Base-by-base conservation (phyloP, 2,329 filamentous ascomycete genomes). In the Arthrinium puccinioides region DNA sequence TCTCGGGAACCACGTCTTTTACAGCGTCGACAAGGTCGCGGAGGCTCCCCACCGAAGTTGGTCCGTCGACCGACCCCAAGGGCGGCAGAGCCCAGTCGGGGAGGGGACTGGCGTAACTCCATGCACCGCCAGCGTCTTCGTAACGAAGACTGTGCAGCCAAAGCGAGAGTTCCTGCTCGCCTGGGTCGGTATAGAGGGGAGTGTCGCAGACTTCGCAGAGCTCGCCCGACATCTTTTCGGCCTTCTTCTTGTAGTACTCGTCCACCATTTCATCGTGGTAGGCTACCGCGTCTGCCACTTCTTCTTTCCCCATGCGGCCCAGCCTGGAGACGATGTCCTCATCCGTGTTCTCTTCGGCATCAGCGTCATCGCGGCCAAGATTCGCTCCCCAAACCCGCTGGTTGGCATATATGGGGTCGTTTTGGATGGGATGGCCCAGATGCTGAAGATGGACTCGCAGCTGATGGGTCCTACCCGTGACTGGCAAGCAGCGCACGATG, bases 401-500 rank as follows among this genome's bases (percentile, higher is more conserved):
- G 56, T 98, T 98, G 51, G 87, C 88, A 60, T 98, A 98, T 50
- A 98, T 97, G 7, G 92, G 92, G 55, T 98, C 92, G 59, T 98
- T 98, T 46, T 87, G 82, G 49, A 98, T 97, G 2, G 92, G 92
- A 55, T 97, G 85, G 2, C 92, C 92, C 4, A 98, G 69, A 59
- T 87, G 94, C 56, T 98, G 92, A 13, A 98, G 72, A 54, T 98
- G 92, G 14, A 98, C 92, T 23, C 92, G 80, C 33, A 98, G 75
- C 59, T 98, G 92, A 55, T 98, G 92, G 10, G 92, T 98, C 35
- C 92, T 78, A 1, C 92, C 92, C 0, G 92, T 98, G 20, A 97
- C 76, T 0, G 92, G 92, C 40, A 94, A 74, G 57, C 92, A 97
- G 49, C 92, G 84, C 13, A 98, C 89, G 46, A 98, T 87, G 20